A percentile compares a stretch with the other conserved stretches of the same genome.
phyloP scores from a whole-genome alignment of 257 asterid species.

The Jaltomata sinuosa region DNA sequence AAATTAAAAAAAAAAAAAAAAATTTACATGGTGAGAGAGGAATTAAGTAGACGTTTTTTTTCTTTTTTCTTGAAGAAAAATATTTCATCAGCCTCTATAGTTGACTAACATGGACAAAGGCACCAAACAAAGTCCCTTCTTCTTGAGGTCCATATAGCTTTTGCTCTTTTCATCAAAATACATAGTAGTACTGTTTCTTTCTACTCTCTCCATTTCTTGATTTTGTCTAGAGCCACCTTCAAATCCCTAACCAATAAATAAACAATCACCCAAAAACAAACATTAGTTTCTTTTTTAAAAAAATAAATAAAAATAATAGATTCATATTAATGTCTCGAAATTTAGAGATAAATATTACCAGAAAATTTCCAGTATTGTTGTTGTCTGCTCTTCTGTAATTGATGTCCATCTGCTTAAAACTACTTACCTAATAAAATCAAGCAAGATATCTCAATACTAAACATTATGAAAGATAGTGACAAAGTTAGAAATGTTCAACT shows the following conservation, averaged over 20 bases:
- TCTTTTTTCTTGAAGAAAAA: not conserved
- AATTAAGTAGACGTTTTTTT: too few species aligned
- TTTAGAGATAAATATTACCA: slow-evolving; percentile 13
- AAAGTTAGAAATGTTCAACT: too few species aligned
- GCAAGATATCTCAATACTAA: not conserved
- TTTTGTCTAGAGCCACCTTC: slow-evolving; percentile 2
- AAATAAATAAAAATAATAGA: too few species aligned
- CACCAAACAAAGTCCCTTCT: slow-evolving; percentile 49
- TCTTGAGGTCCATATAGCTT: slow-evolving; percentile 28
- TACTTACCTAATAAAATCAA: slow-evolving; percentile 24
- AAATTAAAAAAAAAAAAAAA: not conserved
- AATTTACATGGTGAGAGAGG: not conserved
- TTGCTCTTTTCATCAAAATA: slow-evolving; percentile 14
- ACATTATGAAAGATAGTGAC: not conserved
- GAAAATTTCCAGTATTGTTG: slow-evolving; percentile 13
- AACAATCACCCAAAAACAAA: not conserved
- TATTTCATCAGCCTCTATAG: slow-evolving; percentile 21
- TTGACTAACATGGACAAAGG: slow-evolving; percentile 44
- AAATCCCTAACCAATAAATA: slow-evolving; percentile 21
- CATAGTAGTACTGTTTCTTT: slow-evolving; percentile 3
- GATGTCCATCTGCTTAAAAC: slow-evolving; percentile 29
- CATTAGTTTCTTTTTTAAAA: too few species aligned
- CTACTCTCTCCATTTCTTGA: slow-evolving; percentile 1
- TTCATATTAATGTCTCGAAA: too few species aligned
- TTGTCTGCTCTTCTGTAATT: slow-evolving; percentile 23